Evolutionary conservation across 306 rosid genomes (phyloP).

Genomic region (Neltuma alba): DNA sequence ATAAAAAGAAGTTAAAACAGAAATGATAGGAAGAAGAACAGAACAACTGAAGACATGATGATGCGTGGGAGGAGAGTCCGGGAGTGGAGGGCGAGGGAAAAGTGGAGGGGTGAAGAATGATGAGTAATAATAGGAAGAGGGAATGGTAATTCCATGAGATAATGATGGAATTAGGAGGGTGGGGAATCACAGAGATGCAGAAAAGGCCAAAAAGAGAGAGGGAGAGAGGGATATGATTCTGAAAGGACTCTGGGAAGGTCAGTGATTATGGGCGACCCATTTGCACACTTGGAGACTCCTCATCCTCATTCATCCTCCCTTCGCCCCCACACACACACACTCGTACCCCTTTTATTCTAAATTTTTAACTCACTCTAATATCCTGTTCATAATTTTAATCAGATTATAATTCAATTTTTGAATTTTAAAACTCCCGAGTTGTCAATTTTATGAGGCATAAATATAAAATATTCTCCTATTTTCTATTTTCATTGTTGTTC

Average conservation of each 20-base stretch:
- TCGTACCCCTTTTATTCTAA: too few species aligned
- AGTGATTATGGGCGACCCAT: conserved; percentile 46
- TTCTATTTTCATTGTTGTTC: too few species aligned
- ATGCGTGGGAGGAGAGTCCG: too few species aligned
- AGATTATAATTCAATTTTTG: too few species aligned
- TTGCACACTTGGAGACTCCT: conserved; percentile 11
- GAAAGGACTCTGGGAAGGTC: conserved; percentile 20
- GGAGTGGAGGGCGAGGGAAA: background rate
- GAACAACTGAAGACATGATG: too few species aligned
- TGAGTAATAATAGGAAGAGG: conserved; percentile 3
- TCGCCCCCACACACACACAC: background rate
- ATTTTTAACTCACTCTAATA: too few species aligned
- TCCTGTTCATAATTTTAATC: too few species aligned
- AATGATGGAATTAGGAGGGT: conserved; percentile 22
- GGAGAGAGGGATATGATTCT: background rate
- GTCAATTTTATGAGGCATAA: too few species aligned
- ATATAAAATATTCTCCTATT: too few species aligned
- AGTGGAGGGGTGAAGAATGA: background rate
- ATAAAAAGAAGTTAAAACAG: too few species aligned
- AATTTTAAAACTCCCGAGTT: too few species aligned
- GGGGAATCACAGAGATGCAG: conserved; percentile 43
- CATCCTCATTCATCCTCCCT: background rate
- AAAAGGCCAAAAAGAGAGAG: conserved; percentile 50
- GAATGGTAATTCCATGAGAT: conserved; percentile 23
- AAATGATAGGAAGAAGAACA: too few species aligned